Percentiles rank a stretch among this genome's conserved stretches.
phyloP scores from a whole-genome alignment of 2,329 filamentous ascomycete species.

The Cladobotryum mycophilum region DNA sequence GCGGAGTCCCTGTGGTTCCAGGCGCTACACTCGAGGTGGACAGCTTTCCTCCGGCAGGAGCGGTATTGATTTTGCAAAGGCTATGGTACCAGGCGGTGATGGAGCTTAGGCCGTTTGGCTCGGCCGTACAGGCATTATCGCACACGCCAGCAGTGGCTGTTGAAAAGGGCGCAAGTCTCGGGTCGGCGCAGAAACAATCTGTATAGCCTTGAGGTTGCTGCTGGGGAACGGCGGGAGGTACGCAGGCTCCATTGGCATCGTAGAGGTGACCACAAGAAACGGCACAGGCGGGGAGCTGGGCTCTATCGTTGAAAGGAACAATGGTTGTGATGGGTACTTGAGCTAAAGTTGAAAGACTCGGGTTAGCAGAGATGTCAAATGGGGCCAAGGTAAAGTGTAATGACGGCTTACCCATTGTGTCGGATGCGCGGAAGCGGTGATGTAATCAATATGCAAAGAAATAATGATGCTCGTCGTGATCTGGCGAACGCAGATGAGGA shows the following conservation, averaged over 20 bases:
- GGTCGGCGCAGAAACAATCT: constrained; percentile 67
- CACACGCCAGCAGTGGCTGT: constrained; percentile 55
- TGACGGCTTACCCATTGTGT: constrained; percentile 30
- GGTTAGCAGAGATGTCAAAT: background rate
- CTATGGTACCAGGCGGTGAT: constrained; percentile 66
- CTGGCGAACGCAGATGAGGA: too few relatives aligned
- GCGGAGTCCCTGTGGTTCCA: constrained; percentile 4
- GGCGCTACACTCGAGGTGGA: constrained; percentile 11
- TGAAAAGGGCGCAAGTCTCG: constrained; percentile 52
- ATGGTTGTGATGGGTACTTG: constrained; percentile 40
- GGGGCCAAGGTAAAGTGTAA: background rate
- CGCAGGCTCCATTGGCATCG: constrained; percentile 66
- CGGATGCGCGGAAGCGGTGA: background rate
- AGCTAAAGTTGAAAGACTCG: background rate
- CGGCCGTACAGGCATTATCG: constrained; percentile 48
- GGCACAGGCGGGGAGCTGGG: constrained; percentile 55
- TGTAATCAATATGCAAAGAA: too few relatives aligned
- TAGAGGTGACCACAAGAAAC: constrained; percentile 52
- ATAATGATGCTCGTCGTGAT: too few relatives aligned
- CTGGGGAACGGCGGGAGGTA: constrained; percentile 48
- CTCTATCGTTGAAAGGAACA: constrained; percentile 43
- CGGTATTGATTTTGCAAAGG: constrained; percentile 48
- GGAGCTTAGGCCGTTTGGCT: constrained; percentile 40
- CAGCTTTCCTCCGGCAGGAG: constrained; percentile 10
- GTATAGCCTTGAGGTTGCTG: constrained; percentile 50